Conservation (phyloP, 805 yeast species). For the Wickerhamomyces sydowiorum region DNA sequence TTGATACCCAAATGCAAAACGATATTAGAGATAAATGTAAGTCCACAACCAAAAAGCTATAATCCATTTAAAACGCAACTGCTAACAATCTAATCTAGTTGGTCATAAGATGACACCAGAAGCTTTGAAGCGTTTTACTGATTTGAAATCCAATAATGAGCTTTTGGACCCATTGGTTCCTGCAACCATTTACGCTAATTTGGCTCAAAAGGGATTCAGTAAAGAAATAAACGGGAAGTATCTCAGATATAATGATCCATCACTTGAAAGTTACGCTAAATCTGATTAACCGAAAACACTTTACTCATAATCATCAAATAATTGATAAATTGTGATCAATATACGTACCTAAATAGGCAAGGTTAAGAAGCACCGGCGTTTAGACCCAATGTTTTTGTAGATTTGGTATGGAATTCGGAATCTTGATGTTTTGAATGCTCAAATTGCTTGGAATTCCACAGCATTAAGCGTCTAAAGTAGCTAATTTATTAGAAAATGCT, state of each 20-base stretch:
- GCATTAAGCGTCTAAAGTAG: no score
- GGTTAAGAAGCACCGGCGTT: background rate
- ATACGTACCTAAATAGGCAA: background rate
- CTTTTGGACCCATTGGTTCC: slow-evolving; percentile 69
- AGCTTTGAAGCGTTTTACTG: slow-evolving; percentile 55
- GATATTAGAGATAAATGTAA: slow-evolving; percentile 60
- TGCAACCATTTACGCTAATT: slow-evolving; percentile 59
- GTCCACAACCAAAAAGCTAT: slow-evolving; percentile 4
- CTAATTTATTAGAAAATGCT: background rate
- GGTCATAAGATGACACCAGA: slow-evolving; percentile 56
- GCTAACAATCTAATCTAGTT: slow-evolving; percentile 18
- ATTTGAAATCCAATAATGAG: slow-evolving; percentile 49
- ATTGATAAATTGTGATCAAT: background rate
- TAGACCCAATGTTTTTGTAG: no score
- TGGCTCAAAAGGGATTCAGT: slow-evolving; percentile 58
- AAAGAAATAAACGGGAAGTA: slow-evolving; percentile 59
- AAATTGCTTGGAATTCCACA: no score
- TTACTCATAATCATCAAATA: no score
- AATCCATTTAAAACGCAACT: background rate
- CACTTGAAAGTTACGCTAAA: slow-evolving; percentile 6
- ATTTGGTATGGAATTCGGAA: no score
- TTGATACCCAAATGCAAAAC: slow-evolving; percentile 83
- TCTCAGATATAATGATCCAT: slow-evolving; percentile 50
- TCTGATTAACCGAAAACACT: background rate
- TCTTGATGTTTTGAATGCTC: no score